phyloP scores from a whole-genome alignment of 2,329 filamentous ascomycete genomes.

The Phoma herbarum region DNA sequence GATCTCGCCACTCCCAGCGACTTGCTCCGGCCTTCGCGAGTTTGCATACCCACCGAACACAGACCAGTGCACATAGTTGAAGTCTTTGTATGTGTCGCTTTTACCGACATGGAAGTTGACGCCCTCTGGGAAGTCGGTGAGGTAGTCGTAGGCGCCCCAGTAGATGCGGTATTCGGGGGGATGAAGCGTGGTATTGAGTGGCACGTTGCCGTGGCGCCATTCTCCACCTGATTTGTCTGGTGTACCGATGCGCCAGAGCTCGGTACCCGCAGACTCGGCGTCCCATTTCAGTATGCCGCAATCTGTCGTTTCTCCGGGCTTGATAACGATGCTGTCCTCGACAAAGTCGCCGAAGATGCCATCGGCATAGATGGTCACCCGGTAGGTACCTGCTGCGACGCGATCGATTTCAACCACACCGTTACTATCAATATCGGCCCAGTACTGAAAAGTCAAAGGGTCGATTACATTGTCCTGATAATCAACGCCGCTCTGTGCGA shows the following conservation, averaged over 20 bases:
- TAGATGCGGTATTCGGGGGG: constrained; percentile 69
- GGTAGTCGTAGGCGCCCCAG: constrained; percentile 68
- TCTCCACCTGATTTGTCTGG: constrained; percentile 70
- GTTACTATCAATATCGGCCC: constrained; percentile 57
- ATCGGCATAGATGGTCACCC: constrained; percentile 70
- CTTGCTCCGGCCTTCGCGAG: constrained; percentile 51
- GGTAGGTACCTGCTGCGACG: constrained; percentile 67
- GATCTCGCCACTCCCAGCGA: constrained; percentile 46
- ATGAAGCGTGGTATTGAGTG: constrained; percentile 52
- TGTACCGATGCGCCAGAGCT: constrained; percentile 69
- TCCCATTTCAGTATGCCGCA: constrained; percentile 54
- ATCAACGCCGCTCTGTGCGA: constrained; percentile 61
- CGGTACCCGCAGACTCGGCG: constrained; percentile 64
- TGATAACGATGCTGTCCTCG: constrained; percentile 61
- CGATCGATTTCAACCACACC: constrained; percentile 63
- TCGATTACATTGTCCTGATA: constrained; percentile 68
- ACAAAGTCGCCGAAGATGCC: constrained; percentile 68
- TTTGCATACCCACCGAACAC: constrained; percentile 67
- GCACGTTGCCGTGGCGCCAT: constrained; percentile 66
- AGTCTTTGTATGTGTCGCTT: constrained; percentile 55
- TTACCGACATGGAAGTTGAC: constrained; percentile 66
- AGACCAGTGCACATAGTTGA: constrained; percentile 73
- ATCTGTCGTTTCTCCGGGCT: constrained; percentile 48
- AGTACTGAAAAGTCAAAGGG: constrained; percentile 68
- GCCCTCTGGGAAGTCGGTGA: constrained; percentile 66